Base-by-base conservation (phyloP, 2,329 filamentous ascomycete genomes). In the Coleophoma eucalyptorum region DNA sequence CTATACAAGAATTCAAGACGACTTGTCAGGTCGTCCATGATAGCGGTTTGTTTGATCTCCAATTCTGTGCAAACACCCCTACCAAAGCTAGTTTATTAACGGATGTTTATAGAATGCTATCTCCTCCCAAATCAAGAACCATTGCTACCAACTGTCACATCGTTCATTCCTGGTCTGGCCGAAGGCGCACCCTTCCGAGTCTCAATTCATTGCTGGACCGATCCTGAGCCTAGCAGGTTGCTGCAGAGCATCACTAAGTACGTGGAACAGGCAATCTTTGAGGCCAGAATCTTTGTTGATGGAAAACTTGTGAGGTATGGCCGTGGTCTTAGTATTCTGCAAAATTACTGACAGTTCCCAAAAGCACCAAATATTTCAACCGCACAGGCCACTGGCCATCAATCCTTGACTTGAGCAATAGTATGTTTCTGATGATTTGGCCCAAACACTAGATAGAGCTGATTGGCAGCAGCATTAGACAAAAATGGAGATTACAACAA, bases 1-100 rank as follows among this genome's bases (percentile, higher is more conserved):
- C 90, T 1, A 69, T 92, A 50, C 88, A 89, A 67, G 90, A 95
- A 69, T 96, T 94, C 76, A 86, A 84, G 63, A 89, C 89, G 7
- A 77, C 81, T 54, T 95, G 89, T 66, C 86, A 87, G 65, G 82
- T 86, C 32, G 78, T 84, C 34, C 71, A 70, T 51, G 79, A 81
- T 55, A 66, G 65, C 56, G 70, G 72, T 71, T 55, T 50, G 65
- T 15, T 26, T 26, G 26, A 26, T 8, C 26, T 26, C 26, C 26
- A 26, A 26, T 7, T 5, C 26, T 26, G 26, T 26, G 26, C 26
- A 26, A 26, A 8, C 26, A 5, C 26, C 5, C 6, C 26, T 26
- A 26, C 26, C 6, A 26, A 26, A 26, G 26, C 26, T 8, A 26
- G 10, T 26, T 26, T 26, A 26, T 26, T 16, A 49, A 44, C 13